A percentile compares a stretch with the other conserved stretches of the same genome.
These are phyloP conservation scores for Lentinula sp. DNA, from an alignment of 768 basidiomycete species.

Conservation along the genomic window DNA sequence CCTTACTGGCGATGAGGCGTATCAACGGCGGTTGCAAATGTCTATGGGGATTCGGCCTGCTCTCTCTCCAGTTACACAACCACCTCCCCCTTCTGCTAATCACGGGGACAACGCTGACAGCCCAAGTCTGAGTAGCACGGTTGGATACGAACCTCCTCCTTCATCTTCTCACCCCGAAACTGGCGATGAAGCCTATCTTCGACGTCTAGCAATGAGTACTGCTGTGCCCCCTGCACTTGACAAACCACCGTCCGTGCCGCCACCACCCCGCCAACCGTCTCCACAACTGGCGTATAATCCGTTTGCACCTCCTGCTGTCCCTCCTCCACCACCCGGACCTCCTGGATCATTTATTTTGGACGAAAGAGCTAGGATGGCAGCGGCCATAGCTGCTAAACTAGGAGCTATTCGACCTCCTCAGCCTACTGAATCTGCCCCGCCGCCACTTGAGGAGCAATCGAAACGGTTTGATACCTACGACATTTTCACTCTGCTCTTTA, in stretches of 20 bases:
- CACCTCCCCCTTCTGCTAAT: conserved; percentile 17
- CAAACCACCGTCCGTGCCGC: conserved; percentile 15
- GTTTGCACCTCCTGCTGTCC: conserved; percentile 56
- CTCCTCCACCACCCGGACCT: conserved; percentile 44
- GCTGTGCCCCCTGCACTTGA: conserved; percentile 20
- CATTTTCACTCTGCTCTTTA: not conserved
- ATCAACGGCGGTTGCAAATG: conserved; percentile 69
- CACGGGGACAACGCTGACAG: conserved; percentile 17
- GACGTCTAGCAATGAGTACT: conserved; percentile 53
- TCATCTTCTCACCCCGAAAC: conserved; percentile 26
- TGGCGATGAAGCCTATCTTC: conserved; percentile 66
- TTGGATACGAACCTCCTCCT: conserved; percentile 1
- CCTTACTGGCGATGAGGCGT: conserved; percentile 76
- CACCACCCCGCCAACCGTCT: conserved; percentile 18
- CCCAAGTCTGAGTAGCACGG: conserved; percentile 13
- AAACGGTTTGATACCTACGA: not conserved
- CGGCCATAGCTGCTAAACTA: conserved; percentile 75
- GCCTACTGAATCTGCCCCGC: conserved; percentile 18
- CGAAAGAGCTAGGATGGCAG: conserved; percentile 70
- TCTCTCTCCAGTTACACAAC: conserved; percentile 10
- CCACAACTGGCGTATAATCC: conserved; percentile 60
- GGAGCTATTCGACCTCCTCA: conserved; percentile 34
- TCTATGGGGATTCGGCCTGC: conserved; percentile 27
- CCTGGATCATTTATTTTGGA: conserved; percentile 40
- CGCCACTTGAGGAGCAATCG: conserved; percentile 23